phyloP scores from a whole-genome alignment of 352 stramenopile genomes.

The Globisporangium okanoganense region DNA sequence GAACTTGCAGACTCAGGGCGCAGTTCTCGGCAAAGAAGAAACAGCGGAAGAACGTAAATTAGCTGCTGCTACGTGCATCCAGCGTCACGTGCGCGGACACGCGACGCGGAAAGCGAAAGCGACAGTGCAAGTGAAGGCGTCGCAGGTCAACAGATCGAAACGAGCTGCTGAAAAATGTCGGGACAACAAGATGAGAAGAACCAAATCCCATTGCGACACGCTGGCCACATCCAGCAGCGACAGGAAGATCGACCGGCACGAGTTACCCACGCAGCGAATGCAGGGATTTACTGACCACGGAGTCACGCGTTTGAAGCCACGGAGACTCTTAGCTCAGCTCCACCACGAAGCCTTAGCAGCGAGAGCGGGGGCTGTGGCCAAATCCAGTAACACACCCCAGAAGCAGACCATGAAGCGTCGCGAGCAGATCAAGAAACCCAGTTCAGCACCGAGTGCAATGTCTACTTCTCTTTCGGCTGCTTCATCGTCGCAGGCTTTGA shows the following conservation, averaged over 20 bases:
- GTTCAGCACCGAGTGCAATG: background rate
- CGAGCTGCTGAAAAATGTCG: background rate
- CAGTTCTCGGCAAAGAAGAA: background rate
- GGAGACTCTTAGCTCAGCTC: background rate
- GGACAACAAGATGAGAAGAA: background rate
- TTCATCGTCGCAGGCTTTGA: background rate
- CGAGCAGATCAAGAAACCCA: slow-evolving; percentile 1
- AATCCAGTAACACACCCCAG: background rate
- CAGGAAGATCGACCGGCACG: background rate
- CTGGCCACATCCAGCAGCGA: background rate
- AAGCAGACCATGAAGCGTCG: background rate
- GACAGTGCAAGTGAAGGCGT: background rate
- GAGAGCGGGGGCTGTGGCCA: background rate
- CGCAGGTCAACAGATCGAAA: background rate
- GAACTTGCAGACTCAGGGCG: background rate
- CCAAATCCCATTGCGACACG: slow-evolving; percentile 1
- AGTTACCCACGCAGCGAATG: background rate
- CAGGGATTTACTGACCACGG: background rate
- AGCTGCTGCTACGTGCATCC: slow-evolving; percentile 24
- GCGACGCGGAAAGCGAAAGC: slow-evolving; percentile 1
- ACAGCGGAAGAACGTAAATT: slow-evolving; percentile 5
- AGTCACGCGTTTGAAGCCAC: background rate
- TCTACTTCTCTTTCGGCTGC: background rate
- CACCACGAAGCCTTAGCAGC: background rate
- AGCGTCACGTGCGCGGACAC: slow-evolving; percentile 20